Evolutionary conservation across 208 protist genomes (phyloP).

Genomic region (Trypanosoma caninum): DNA sequence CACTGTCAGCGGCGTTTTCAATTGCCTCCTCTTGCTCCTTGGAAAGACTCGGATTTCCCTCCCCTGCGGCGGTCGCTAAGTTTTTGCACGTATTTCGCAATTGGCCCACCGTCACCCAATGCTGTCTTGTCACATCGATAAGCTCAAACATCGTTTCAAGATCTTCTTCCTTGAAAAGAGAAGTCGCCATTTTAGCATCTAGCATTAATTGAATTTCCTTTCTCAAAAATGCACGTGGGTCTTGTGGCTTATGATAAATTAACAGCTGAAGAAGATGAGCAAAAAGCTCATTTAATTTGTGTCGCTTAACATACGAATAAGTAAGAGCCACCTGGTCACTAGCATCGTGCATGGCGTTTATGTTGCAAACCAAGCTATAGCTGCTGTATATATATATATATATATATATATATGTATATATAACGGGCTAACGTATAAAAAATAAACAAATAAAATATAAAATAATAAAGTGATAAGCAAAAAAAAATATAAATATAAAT

Average conservation of each 20-base stretch:
- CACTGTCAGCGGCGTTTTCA: constrained; percentile 52
- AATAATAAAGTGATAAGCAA: neutral
- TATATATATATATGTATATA: neutral
- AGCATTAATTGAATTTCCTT: constrained; percentile 74
- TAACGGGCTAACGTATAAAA: neutral
- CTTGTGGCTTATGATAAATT: constrained; percentile 73
- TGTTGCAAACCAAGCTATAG: neutral
- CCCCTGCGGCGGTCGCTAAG: constrained; percentile 46
- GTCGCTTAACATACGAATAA: constrained; percentile 66
- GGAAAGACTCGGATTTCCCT: constrained; percentile 28
- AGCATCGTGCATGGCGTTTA: constrained; percentile 4
- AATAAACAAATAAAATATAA: neutral
- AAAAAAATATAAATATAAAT: neutral
- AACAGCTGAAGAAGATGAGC: constrained; percentile 86
- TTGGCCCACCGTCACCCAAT: constrained; percentile 76
- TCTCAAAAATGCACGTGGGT: constrained; percentile 74
- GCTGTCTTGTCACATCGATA: constrained; percentile 88
- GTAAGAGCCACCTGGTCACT: constrained; percentile 35
- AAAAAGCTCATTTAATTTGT: constrained; percentile 85
- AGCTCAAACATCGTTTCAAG: constrained; percentile 92
- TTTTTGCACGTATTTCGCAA: constrained; percentile 87
- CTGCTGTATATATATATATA: neutral
- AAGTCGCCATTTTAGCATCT: constrained; percentile 50
- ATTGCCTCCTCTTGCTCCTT: constrained; percentile 61
- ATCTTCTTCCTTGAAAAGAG: constrained; percentile 83